Evolutionary conservation across 2,329 filamentous ascomycete species (phyloP).

Genomic region (Sphaerulina vaccinii): DNA sequence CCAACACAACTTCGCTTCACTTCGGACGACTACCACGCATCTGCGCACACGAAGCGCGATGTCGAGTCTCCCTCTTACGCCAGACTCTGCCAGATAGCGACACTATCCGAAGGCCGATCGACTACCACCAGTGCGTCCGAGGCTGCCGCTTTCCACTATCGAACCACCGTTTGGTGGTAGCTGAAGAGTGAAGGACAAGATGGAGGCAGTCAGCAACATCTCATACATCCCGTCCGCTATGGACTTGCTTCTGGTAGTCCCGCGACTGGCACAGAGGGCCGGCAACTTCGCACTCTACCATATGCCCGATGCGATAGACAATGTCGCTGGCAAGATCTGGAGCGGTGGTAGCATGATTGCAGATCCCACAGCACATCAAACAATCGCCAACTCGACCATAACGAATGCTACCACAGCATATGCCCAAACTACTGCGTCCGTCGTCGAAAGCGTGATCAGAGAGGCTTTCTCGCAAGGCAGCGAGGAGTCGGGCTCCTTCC

Average conservation of each 20-base stretch:
- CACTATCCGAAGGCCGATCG: neutral
- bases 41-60: conserved; percentile 3
- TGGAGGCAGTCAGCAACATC: too few species aligned
- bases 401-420: conserved; percentile 41
- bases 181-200: too few species aligned
- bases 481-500: conserved; percentile 27
- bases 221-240: conserved; percentile 56
- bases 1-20: neutral
- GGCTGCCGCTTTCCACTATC: too few species aligned
- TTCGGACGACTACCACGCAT: neutral
- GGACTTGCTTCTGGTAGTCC: conserved; percentile 67
- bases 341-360: conserved; percentile 61
- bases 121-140: neutral
- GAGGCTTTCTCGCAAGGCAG: conserved; percentile 29
- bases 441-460: conserved; percentile 29
- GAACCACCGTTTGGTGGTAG: too few species aligned
- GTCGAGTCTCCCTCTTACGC: neutral
- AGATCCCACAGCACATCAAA: conserved; percentile 54
- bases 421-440: conserved; percentile 45
- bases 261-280: conserved; percentile 67
- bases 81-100: neutral
- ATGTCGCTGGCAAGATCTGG: conserved; percentile 48
- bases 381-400: conserved; percentile 41
- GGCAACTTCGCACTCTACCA: conserved; percentile 59
- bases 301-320: conserved; percentile 60